Conservation (phyloP, 768 basidiomycete genomes). For the Grammothele lineata region DNA sequence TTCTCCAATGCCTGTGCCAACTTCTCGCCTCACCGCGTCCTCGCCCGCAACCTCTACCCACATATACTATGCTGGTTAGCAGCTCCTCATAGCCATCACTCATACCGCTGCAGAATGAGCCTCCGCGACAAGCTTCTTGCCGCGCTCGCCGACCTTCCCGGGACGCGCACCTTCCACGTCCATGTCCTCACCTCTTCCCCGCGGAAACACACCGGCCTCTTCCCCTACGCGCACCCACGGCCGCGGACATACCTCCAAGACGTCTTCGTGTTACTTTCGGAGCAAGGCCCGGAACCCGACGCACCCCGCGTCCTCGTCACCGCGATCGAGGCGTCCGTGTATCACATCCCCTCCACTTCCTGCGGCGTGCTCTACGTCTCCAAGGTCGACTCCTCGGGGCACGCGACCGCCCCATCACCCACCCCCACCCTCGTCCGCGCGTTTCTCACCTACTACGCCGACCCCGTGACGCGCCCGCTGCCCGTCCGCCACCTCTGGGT, state of each 20-base stretch:
- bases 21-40: neutral
- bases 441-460: constrained; percentile 60
- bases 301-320: constrained; percentile 60
- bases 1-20: neutral
- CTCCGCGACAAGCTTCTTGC: constrained; percentile 62
- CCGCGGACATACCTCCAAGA: constrained; percentile 72
- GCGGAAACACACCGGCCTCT: constrained; percentile 63
- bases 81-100: neutral
- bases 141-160: constrained; percentile 53
- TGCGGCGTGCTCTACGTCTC: constrained; percentile 82
- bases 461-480: constrained; percentile 59
- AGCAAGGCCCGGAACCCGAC: constrained; percentile 43
- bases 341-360: constrained; percentile 64
- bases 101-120: constrained; percentile 34
- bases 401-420: constrained; percentile 58
- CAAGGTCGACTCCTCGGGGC: constrained; percentile 92
- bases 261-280: constrained; percentile 69
- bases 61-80: neutral
- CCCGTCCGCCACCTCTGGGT: constrained; percentile 61
- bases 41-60: neutral
- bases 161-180: constrained; percentile 66
- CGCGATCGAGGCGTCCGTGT: constrained; percentile 76
- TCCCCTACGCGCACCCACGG: constrained; percentile 66
- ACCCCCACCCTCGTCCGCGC: constrained; percentile 65
- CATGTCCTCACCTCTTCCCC: constrained; percentile 71